Conservation (phyloP, 1,284 basidiomycete genomes). For the Tilletia indica region DNA sequence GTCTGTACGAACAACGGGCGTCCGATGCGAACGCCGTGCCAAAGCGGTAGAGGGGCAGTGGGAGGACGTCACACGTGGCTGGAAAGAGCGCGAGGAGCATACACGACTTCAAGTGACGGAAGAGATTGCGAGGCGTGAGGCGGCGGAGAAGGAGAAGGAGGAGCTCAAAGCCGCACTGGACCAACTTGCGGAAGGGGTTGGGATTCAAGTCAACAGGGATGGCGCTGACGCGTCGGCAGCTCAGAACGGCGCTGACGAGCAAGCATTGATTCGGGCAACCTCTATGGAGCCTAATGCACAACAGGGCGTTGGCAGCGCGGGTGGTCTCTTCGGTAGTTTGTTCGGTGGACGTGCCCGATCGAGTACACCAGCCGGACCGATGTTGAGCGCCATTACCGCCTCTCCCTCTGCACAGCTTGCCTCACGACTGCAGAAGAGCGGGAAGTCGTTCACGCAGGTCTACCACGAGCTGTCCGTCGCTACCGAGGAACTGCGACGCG, state of each 20-base stretch:
- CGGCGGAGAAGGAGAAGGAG: slow-evolving; percentile 57
- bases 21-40: slow-evolving; percentile 74
- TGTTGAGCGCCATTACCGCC: slow-evolving; percentile 22
- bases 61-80: slow-evolving; percentile 68
- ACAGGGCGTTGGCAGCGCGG: background rate
- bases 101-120: slow-evolving; percentile 69
- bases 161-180: slow-evolving; percentile 49
- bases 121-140: slow-evolving; percentile 56
- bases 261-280: background rate
- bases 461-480: slow-evolving; percentile 82
- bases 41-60: slow-evolving; percentile 75
- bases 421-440: slow-evolving; percentile 70
- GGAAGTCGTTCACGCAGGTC: slow-evolving; percentile 83
- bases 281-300: background rate
- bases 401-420: slow-evolving; percentile 78
- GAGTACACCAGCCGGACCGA: slow-evolving; percentile 14
- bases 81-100: slow-evolving; percentile 67
- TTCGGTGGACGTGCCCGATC: background rate
- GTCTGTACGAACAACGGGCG: slow-evolving; percentile 79
- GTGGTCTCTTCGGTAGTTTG: background rate
- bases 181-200: slow-evolving; percentile 48
- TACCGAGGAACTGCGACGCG: slow-evolving; percentile 75
- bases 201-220: slow-evolving; percentile 26
- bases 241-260: background rate
- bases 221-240: background rate